Conservation (phyloP, 2,329 filamentous ascomycete genomes). For the Colletotrichum sp. region DNA sequence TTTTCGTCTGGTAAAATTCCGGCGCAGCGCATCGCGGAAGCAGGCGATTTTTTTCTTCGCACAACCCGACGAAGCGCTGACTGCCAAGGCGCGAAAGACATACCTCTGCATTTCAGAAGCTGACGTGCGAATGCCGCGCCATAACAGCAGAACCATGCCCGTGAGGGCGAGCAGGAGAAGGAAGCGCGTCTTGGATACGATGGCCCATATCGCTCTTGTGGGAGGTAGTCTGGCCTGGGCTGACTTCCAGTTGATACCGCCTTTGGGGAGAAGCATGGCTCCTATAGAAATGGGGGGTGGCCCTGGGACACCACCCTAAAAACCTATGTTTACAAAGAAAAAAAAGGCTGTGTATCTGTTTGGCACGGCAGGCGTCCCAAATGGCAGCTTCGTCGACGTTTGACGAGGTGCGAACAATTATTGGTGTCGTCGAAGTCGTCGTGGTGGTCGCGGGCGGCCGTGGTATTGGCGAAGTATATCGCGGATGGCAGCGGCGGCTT, state of each 20-base stretch:
- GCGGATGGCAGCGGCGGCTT: neutral
- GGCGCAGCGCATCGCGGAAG: neutral
- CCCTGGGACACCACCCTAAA: slow-evolving; percentile 42
- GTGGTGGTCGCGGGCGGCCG: neutral
- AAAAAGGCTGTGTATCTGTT: neutral
- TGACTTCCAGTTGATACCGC: slow-evolving; percentile 91
- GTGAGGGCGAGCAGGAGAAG: slow-evolving; percentile 74
- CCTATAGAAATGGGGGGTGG: slow-evolving; percentile 30
- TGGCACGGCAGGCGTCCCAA: slow-evolving; percentile 4
- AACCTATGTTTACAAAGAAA: slow-evolving; percentile 12
- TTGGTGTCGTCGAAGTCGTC: neutral
- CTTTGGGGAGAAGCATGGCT: slow-evolving; percentile 87
- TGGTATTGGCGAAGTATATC: neutral
- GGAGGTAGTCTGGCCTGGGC: slow-evolving; percentile 80
- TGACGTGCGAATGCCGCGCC: slow-evolving; percentile 81
- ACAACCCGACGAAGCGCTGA: neutral
- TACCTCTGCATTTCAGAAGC: slow-evolving; percentile 93
- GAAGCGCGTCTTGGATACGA: slow-evolving; percentile 79
- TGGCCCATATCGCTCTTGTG: slow-evolving; percentile 70
- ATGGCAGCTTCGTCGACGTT: neutral
- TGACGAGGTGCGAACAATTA: neutral
- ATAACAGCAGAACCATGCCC: slow-evolving; percentile 79
- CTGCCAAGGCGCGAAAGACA: slow-evolving; percentile 25
- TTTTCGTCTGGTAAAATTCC: neutral
- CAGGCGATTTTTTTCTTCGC: neutral